Conservation (phyloP, 208 protist species). For the Novymonas esmeraldas region DNA sequence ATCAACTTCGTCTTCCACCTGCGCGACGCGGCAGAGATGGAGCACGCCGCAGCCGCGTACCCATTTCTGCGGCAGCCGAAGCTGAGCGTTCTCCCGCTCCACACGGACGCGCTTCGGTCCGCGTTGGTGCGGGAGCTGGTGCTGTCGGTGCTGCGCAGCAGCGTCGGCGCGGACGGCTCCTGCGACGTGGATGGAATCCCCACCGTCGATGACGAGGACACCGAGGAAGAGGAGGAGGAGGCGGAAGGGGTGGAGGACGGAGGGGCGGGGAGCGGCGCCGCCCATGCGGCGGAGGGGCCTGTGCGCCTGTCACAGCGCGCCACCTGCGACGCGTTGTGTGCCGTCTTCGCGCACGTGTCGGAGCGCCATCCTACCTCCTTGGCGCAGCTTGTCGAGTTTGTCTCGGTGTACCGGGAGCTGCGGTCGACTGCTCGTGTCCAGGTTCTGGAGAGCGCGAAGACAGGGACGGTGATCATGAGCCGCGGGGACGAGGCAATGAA, state of each 20-base stretch:
- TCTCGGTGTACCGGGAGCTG: constrained; percentile 25
- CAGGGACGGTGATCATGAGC: constrained; percentile 24
- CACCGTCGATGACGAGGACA: constrained; percentile 17
- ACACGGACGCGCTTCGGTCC: constrained; percentile 21
- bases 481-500: constrained; percentile 41
- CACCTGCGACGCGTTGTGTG: constrained; percentile 26
- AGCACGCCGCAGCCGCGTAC: constrained; percentile 35
- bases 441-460: constrained; percentile 28
- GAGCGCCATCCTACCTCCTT: constrained; percentile 32
- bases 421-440: constrained; percentile 13
- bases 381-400: constrained; percentile 25
- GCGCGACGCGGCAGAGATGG: constrained; percentile 34
- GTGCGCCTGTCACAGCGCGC: constrained; percentile 10
- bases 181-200: constrained; percentile 19
- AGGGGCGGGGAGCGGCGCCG: no score
- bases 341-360: constrained; percentile 20
- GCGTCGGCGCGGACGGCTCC: constrained; percentile 1
- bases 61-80: constrained; percentile 37
- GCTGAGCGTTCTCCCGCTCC: constrained; percentile 37
- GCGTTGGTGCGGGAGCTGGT: constrained; percentile 49
- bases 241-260: background rate
- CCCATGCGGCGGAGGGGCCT: constrained; percentile 16
- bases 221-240: background rate
- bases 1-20: constrained; percentile 69
- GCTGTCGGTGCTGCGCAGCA: constrained; percentile 28